Base-by-base conservation (phyloP, 176 grass and related monocot species). In the Carex cristatella region DNA sequence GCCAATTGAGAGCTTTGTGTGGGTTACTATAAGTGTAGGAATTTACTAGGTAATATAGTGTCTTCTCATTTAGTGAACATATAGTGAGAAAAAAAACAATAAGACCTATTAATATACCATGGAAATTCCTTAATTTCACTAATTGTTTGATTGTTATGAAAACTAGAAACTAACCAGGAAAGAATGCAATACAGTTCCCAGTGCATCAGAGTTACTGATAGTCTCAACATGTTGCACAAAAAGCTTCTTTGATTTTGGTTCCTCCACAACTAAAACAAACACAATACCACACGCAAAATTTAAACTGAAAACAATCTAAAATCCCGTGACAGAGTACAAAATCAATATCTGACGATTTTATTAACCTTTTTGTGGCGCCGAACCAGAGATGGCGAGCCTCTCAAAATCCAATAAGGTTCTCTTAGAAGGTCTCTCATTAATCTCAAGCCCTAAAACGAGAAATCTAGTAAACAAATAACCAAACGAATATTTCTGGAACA, bases 401-500 rank as follows among this genome's bases (percentile, higher is more conserved):
- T 71, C 87, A 46, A 98, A 83, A 90, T 98, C 93, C 51, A 95
- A 79, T 79, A 92, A 66, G 61, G 85, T 78, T 89, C 83, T 92
- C 82, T 98, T 98, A 15, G 62, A 30, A 2, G 95, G 95, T 70
- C 89, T 93, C 49, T 95, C 95, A 74, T 92, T 93, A 54, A 98
- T 98, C 86, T 98, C 89, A 48, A 93, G 67, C 95, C 93, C 95
- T 98, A 37, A 57, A 90, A 81, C 19, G 55, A 12, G 44, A 75
- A 31, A 67, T 1, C 59, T 23, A 46, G 13, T 2, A 81, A 30
- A 18, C 18, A 63, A 81, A 65, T 65, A 35, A 60, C 81, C 70
- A 27, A 37, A 73, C 19, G 62, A 3, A 37, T 77, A 51, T 9
- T 51, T 51, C 18, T 84, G 68, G 9, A 53, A 37, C 7, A 44